Percentiles rank a stretch among this genome's conserved stretches.
Evolutionary conservation across 2,329 filamentous ascomycete species (phyloP).

Genomic region (Calonectria pseudoturangicola): DNA sequence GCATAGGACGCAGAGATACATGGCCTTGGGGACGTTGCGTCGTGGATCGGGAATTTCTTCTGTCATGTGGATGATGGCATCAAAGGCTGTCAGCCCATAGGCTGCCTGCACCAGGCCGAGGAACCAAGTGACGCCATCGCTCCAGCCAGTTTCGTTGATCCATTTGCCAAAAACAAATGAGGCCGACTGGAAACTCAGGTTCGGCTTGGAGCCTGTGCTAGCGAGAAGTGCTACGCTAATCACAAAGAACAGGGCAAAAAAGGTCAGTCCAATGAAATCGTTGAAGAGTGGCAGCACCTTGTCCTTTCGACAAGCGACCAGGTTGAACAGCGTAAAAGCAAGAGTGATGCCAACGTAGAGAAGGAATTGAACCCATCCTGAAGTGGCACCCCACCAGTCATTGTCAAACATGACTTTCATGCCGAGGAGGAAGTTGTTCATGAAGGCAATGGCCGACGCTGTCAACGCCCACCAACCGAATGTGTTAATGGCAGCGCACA

Average conservation of each 20-base stretch:
- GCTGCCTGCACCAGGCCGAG: constrained; percentile 74
- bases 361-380: constrained; percentile 73
- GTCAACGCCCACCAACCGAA: constrained; percentile 77
- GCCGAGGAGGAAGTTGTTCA: constrained; percentile 73
- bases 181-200: constrained; percentile 67
- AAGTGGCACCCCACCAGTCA: constrained; percentile 64
- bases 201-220: constrained; percentile 66
- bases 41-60: constrained; percentile 73
- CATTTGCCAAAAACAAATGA: constrained; percentile 72
- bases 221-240: constrained; percentile 71
- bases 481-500: constrained; percentile 76
- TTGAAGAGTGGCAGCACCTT: constrained; percentile 69
- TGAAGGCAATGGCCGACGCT: constrained; percentile 73
- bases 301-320: constrained; percentile 68
- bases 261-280: constrained; percentile 72
- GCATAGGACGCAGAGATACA: constrained; percentile 69
- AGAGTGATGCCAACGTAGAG: constrained; percentile 71
- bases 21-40: constrained; percentile 69
- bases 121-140: constrained; percentile 73
- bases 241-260: constrained; percentile 70
- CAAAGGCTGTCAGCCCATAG: constrained; percentile 70
- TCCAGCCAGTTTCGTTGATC: constrained; percentile 67
- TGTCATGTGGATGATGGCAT: constrained; percentile 75
- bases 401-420: constrained; percentile 73
- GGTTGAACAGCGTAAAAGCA: constrained; percentile 69